Base-by-base conservation (phyloP, 1,139 yeast species). In the Pichia sp. region DNA sequence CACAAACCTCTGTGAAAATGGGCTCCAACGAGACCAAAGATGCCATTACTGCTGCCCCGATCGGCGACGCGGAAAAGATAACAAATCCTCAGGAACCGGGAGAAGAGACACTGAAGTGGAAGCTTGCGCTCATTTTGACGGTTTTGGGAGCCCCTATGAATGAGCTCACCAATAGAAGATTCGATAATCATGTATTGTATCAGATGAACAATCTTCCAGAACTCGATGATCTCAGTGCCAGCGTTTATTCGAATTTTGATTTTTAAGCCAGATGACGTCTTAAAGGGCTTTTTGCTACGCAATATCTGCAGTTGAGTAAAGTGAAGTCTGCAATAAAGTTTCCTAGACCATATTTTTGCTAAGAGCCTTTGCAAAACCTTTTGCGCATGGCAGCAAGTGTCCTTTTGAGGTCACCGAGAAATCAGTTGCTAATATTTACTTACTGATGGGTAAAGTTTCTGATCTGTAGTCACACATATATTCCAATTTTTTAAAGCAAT, bases 221-320 rank as follows among this genome's bases (percentile, higher is more conserved):
- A 50, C 72, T 90, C 50, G 95, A 86, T 54, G 95, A 88, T 49
- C 75, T 90, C 56, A 81, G 95, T 64, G 97, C 97, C 4, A 75
- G 88, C 55, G 92, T 90, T 8, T 90, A 90, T 62, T 83, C 95
- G 33, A 87, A 87, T 60, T 86, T 85, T 39, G 60, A 58, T 42
- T 50, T 57, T n/a, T 56, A 43, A 16, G 23, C 23, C 23, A 16
- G 23, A 16, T 16, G 2, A 16, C 23, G 23, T 16, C 23, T 16
- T 16, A 16, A 16, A 16, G 23, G 23, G 23, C 23, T 16, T 16
- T 16, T 16, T 16, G 23, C 23, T 16, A 16, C 23, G 23, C 23
- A 16, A 16, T 16, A 16, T 16, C 23, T 16, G 23, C 23, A 16
- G 23, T 16, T 16, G 23, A 16, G 23, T 16, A 16, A 16, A 16